Conservation (phyloP, 1,139 yeast genomes). For the Blastobotrys petasosporus region DNA sequence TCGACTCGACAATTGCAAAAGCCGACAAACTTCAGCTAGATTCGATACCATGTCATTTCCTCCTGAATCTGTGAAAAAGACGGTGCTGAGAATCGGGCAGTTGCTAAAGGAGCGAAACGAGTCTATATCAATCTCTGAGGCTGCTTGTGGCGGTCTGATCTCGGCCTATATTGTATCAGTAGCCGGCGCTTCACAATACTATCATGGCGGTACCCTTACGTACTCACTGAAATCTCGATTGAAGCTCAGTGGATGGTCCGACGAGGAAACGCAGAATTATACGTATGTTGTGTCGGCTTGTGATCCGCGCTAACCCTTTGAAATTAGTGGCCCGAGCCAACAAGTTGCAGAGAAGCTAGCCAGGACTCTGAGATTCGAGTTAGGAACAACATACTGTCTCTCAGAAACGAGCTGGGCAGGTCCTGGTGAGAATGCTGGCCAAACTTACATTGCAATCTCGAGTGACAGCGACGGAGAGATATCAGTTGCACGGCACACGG, state of each 20-base stretch:
- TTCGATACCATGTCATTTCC: constrained; percentile 42
- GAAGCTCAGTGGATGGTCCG: constrained; percentile 72
- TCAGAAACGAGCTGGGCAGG: constrained; percentile 90
- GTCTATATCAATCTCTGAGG: constrained; percentile 75
- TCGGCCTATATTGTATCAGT: constrained; percentile 75
- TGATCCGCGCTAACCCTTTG: background rate
- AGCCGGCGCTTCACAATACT: constrained; percentile 80
- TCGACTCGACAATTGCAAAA: background rate
- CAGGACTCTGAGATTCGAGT: constrained; percentile 68
- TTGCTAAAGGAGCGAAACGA: constrained; percentile 48
- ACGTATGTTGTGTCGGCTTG: constrained; percentile 32
- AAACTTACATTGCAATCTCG: constrained; percentile 63
- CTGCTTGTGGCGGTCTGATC: constrained; percentile 83
- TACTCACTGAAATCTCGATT: constrained; percentile 71
- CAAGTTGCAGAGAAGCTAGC: constrained; percentile 72
- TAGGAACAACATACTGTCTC: constrained; percentile 74
- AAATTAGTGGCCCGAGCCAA: constrained; percentile 61
- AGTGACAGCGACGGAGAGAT: constrained; percentile 55
- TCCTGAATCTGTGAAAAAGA: constrained; percentile 45
- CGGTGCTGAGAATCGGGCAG: constrained; percentile 53
- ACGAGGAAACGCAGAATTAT: constrained; percentile 58
- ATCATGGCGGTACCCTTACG: constrained; percentile 76
- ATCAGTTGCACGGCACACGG: constrained; percentile 46
- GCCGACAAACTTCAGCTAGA: background rate
- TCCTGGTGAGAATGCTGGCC: constrained; percentile 48